phyloP scores from a whole-genome alignment of 208 protist genomes.

The Naegleria lovaniensis region DNA sequence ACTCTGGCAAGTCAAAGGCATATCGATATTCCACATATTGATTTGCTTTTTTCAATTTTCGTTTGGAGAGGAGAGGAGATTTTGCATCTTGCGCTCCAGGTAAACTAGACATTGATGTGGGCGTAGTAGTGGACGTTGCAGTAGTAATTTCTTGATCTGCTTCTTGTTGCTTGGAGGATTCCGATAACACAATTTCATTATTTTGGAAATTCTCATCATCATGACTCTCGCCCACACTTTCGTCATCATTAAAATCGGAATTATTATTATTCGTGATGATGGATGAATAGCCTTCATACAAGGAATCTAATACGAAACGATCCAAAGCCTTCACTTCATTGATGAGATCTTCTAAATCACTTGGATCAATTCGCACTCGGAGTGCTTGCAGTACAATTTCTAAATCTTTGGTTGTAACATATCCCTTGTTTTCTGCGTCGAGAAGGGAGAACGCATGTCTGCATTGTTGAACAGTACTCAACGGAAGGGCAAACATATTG shows the following conservation, averaged over 20 bases:
- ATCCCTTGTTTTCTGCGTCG: background rate
- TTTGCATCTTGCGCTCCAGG: no score
- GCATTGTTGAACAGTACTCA: background rate
- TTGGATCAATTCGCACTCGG: background rate
- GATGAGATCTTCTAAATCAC: background rate
- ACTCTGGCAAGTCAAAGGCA: conserved; percentile 4
- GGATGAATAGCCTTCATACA: background rate
- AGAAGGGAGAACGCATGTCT: background rate
- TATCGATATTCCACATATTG: background rate
- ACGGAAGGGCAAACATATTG: background rate
- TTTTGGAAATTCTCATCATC: background rate
- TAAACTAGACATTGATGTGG: no score
- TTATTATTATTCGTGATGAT: background rate
- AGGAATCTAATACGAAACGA: background rate
- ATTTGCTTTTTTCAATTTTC: background rate
- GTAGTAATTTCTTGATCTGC: background rate
- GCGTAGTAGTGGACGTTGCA: background rate
- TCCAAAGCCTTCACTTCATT: background rate
- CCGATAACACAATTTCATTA: background rate
- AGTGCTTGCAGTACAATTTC: background rate
- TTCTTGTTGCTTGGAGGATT: background rate
- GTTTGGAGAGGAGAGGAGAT: background rate
- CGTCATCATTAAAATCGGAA: background rate
- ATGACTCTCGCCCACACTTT: background rate
- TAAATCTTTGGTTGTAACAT: background rate